phyloP scores from a whole-genome alignment of 2,329 filamentous ascomycete genomes.

The Capronia epimyces region DNA sequence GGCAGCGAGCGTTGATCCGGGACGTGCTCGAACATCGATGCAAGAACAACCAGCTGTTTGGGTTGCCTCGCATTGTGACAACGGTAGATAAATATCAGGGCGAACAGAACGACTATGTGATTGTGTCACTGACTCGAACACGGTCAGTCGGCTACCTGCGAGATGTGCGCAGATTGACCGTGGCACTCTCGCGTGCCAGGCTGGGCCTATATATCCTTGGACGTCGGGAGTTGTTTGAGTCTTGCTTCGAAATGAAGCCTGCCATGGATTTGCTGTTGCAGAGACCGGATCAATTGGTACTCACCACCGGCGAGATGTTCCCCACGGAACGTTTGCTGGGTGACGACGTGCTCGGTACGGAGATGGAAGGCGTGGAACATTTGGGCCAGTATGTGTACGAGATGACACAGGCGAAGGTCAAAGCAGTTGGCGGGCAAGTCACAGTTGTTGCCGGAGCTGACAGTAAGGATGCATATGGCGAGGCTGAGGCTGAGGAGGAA shows the following conservation, averaged over 20 bases:
- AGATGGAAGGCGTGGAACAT: slow-evolving; percentile 90
- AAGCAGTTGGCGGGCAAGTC: slow-evolving; percentile 48
- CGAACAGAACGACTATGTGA: slow-evolving; percentile 97
- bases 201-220: slow-evolving; percentile 90
- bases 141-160: slow-evolving; percentile 85
- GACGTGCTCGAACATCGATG: slow-evolving; percentile 84
- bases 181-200: slow-evolving; percentile 85
- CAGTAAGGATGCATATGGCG: slow-evolving; percentile 35
- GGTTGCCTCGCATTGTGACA: slow-evolving; percentile 79
- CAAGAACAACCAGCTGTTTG: slow-evolving; percentile 75
- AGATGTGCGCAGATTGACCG: slow-evolving; percentile 86
- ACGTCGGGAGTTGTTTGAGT: slow-evolving; percentile 79
- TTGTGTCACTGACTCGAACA: slow-evolving; percentile 86
- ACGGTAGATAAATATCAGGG: slow-evolving; percentile 99
- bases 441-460: slow-evolving; percentile 32
- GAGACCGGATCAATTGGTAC: slow-evolving; percentile 71
- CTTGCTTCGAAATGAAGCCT: slow-evolving; percentile 77
- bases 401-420: slow-evolving; percentile 74
- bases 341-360: slow-evolving; percentile 38
- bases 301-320: slow-evolving; percentile 83
- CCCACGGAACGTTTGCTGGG: slow-evolving; percentile 45
- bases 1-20: slow-evolving; percentile 78
- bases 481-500: slow-evolving; percentile 35
- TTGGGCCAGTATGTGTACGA: slow-evolving; percentile 93
- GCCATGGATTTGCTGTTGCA: slow-evolving; percentile 75